Evolutionary conservation across 106 monocot species (phyloP), one percentile per base, ranked within the genome.

Genomic region (Acanthochlamys bracteata): DNA sequence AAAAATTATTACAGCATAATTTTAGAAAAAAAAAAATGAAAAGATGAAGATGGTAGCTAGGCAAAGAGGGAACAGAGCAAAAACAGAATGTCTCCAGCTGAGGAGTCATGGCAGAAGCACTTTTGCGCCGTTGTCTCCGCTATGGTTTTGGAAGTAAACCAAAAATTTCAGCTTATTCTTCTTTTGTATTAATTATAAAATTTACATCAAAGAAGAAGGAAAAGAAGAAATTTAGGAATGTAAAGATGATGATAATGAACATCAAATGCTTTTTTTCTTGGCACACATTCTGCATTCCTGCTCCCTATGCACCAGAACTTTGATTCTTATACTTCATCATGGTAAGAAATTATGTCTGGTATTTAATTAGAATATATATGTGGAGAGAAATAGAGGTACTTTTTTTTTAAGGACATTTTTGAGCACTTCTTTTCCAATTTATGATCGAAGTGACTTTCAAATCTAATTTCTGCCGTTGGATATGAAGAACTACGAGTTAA

Each of bases 101-200:
- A 2, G 49, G 49, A 14, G 9, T 49, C 49, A 49, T 49, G 49
- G 49, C 49, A 49, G 49, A 14, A 49, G 49, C 2, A 14, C 49
- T 49, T 49, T 49, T 49, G 49, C 49, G 49, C 49, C 49, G 49
- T 49, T 49, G 49, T 49, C 49, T 17, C 49, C 49, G 49, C 49
- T 49, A 1, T 1, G 3, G 12, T 2, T 12, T 49, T 49, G 49
- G 12, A 17, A 17, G 12, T 49, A 9, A 17, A 49, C 9, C 49
- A 12, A 45, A 45, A 45, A 13, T 45, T 45, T 9, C 10, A 45
- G 43, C n/a, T n/a, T n/a, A n/a, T n/a, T n/a, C n/a, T n/a, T n/a
- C n/a, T n/a, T n/a, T n/a, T n/a, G n/a, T n/a, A n/a, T n/a, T 33
- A 33, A 6, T 33, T 33, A 33, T 6, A 33, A n/a, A n/a, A n/a